Conservation (phyloP, 495 filamentous ascomycete genomes). For the Aspergillus incahuasiensis region DNA sequence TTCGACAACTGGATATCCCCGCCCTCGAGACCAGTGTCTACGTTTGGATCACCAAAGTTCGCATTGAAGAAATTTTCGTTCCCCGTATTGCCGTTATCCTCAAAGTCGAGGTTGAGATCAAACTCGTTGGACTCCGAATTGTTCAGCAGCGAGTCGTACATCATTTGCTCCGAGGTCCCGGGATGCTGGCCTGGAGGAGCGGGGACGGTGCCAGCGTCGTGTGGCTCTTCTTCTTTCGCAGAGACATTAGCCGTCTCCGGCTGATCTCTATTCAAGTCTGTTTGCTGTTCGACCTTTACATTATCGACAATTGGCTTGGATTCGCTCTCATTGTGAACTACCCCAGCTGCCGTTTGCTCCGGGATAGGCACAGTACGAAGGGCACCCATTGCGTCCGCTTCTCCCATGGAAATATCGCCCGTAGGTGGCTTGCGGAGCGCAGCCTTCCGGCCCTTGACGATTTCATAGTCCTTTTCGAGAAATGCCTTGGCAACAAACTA, state of each 20-base stretch:
- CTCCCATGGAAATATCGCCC: conserved; percentile 33
- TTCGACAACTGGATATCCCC: conserved; percentile 18
- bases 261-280: conserved; percentile 14
- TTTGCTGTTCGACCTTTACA: conserved; percentile 7
- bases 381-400: conserved; percentile 19
- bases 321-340: conserved; percentile 13
- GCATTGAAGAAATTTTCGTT: conserved; percentile 42
- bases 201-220: conserved; percentile 6
- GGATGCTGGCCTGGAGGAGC: conserved; percentile 18
- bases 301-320: conserved; percentile 15
- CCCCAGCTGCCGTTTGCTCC: conserved; percentile 14
- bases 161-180: conserved; percentile 30
- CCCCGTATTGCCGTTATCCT: conserved; percentile 37
- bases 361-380: conserved; percentile 13
- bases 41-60: conserved; percentile 25
- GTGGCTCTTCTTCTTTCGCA: conserved; percentile 26
- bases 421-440: conserved; percentile 20
- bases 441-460: conserved; percentile 32
- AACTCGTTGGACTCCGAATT: conserved; percentile 35
- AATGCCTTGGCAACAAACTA: conserved; percentile 46
- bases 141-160: conserved; percentile 38
- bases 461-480: conserved; percentile 43
- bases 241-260: conserved; percentile 11
- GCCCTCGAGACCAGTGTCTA: conserved; percentile 16
- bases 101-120: conserved; percentile 45